Percentiles rank a stretch among this genome's conserved stretches.
These are phyloP conservation scores for Grammothele lineata DNA, from an alignment of 768 basidiomycete species.

Conservation along the genomic window DNA sequence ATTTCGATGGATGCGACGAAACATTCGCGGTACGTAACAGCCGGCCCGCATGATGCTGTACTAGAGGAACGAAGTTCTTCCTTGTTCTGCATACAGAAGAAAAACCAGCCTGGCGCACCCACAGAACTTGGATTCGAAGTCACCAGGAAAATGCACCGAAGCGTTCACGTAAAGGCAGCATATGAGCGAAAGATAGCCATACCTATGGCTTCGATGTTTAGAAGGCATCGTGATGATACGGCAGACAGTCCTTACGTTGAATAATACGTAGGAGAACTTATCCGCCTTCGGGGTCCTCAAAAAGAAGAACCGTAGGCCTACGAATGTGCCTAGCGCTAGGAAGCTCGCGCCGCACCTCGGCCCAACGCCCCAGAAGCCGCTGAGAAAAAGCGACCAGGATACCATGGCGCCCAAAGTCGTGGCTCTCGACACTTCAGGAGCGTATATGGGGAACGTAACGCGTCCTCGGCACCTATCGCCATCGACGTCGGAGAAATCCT, in stretches of 20 bases:
- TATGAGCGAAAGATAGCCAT: conserved; percentile 1
- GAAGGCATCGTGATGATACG: too few species aligned
- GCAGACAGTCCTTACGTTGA: conserved; percentile 7
- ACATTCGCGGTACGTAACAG: too few species aligned
- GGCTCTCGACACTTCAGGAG: background rate
- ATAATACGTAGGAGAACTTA: conserved; percentile 1
- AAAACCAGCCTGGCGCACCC: background rate
- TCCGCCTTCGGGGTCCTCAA: background rate
- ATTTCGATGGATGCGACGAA: too few species aligned
- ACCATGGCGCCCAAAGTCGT: background rate
- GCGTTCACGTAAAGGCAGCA: conserved; percentile 1
- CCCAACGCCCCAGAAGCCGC: conserved; percentile 1
- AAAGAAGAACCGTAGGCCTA: background rate
- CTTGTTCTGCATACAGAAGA: too few species aligned
- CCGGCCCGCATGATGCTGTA: too few species aligned
- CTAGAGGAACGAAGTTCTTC: too few species aligned
- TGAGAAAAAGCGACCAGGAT: conserved; percentile 4
- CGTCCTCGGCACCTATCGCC: conserved; percentile 2
- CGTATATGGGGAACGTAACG: conserved; percentile 3
- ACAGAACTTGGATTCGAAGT: too few species aligned
- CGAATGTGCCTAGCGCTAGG: background rate
- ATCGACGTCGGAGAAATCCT: conserved; percentile 6
- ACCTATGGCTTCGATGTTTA: background rate
- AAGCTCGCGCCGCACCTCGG: background rate
- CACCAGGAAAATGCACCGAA: background rate